Evolutionary conservation across 306 rosid species (phyloP), one percentile per base, ranked within the genome.

Genomic region (Begonia masoniana): DNA sequence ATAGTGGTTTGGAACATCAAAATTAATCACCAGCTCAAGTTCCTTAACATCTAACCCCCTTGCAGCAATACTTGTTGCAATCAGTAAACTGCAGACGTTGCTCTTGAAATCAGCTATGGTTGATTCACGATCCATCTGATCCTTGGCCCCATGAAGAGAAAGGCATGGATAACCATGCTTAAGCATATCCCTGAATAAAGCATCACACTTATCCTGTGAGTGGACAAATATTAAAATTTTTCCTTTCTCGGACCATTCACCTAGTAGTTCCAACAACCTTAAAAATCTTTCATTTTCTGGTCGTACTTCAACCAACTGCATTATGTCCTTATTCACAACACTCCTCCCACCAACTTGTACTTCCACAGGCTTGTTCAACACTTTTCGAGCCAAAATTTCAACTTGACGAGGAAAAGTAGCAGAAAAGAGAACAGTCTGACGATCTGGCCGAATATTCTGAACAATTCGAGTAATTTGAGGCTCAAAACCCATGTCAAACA

Each of bases 401-500:
- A 88, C 95, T 62, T 82, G 95, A 42, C 94, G 93, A 3, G 97
- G 97, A 53, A 84, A 88, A 51, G 97, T 82, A 2, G 97, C 95
- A 74, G 97, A 84, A 68, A 88, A 88, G 61, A 88, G 78, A 49
- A 84, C 93, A 8, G 97, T 88, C 64, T 88, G 97, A 26, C 89
- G 92, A 72, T 82, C 88, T 0, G 95, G 95, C 13, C 72, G 79
- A 54, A 88, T 82, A 64, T 88, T 82, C 68, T 88, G 93, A 68
- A 88, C 97, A 64, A 88, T 88, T 66, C 94, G 71, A 61, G 93
- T 85, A 72, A 88, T 88, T 65, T 88, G 97, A 49, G 97, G 97
- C 66, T 88, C 95, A 70, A 88, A 88, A 24, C 97, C 97, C 97
- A 88, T 88, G 78, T 88, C 97, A 74, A 88, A 84, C 97, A 88